Conservation (phyloP, 129 eudicot species). For the Dittrichia graveolens region DNA sequence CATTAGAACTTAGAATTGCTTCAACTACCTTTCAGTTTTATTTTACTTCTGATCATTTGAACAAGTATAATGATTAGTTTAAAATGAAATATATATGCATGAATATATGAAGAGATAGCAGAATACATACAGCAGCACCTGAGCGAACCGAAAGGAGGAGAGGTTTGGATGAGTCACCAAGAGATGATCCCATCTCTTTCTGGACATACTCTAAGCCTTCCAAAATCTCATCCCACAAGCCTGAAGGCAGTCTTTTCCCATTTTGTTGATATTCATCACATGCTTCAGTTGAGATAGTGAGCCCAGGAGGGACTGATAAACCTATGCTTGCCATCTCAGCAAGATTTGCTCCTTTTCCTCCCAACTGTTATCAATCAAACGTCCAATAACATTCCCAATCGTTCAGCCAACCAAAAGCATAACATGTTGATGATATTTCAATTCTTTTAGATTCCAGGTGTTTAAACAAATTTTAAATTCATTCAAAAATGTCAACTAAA, state of each 20-base stretch:
- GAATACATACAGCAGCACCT: constrained; percentile 83
- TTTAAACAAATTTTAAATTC: too few species aligned
- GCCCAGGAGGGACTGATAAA: constrained; percentile 93
- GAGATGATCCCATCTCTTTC: constrained; percentile 79
- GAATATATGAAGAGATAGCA: neutral
- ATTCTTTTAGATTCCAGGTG: too few species aligned
- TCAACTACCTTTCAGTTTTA: too few species aligned
- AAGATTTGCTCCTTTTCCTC: constrained; percentile 99
- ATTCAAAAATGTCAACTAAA: too few species aligned
- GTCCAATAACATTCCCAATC: neutral
- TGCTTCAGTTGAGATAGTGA: constrained; percentile 96
- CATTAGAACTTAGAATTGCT: too few species aligned
- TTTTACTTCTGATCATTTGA: neutral
- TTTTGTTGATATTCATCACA: constrained; percentile 86
- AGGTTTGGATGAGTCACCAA: constrained; percentile 88
- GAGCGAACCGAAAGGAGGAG: constrained; percentile 96
- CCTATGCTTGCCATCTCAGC: constrained; percentile 99
- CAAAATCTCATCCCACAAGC: constrained; percentile 87
- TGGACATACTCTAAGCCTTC: constrained; percentile 74
- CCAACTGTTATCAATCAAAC: constrained; percentile 54
- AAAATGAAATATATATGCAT: neutral
- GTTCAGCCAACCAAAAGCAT: neutral
- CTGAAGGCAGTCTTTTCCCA: constrained; percentile 71
- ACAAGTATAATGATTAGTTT: neutral
- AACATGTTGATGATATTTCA: too few species aligned